A percentile compares a stretch with the other conserved stretches of the same genome.
These are phyloP conservation scores for Aspergillus melleus DNA, from an alignment of 2,329 filamentous ascomycete genomes.

Conservation along the genomic window DNA sequence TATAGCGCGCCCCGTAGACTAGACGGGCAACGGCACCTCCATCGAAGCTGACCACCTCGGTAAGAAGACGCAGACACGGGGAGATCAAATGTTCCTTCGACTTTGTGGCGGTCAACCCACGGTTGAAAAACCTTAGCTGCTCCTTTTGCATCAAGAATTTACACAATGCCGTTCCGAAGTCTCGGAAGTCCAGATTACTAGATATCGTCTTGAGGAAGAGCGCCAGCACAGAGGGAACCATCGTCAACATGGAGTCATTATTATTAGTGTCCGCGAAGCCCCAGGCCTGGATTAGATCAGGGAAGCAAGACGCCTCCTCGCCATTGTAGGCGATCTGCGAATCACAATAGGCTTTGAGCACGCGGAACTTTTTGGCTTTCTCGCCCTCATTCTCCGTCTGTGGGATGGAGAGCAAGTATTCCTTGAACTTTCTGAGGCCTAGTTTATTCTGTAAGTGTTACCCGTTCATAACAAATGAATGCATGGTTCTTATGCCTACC, in stretches of 20 bases:
- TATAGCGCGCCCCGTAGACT: conserved; percentile 74
- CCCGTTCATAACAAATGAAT: not conserved
- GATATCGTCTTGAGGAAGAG: conserved; percentile 79
- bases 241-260: conserved; percentile 77
- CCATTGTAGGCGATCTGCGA: conserved; percentile 52
- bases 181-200: conserved; percentile 68
- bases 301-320: conserved; percentile 65
- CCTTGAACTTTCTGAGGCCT: conserved; percentile 48
- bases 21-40: conserved; percentile 76
- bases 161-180: conserved; percentile 75
- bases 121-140: conserved; percentile 76
- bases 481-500: conserved; percentile 54
- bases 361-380: conserved; percentile 40
- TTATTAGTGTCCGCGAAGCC: conserved; percentile 76
- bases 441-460: conserved; percentile 2
- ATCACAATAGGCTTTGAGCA: conserved; percentile 52
- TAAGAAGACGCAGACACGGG: conserved; percentile 80
- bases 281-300: conserved; percentile 86
- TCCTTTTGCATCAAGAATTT: conserved; percentile 78
- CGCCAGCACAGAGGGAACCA: conserved; percentile 76
- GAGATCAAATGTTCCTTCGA: conserved; percentile 86
- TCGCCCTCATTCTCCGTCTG: conserved; percentile 37
- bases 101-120: conserved; percentile 76
- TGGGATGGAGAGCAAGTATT: conserved; percentile 43
- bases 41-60: conserved; percentile 82